Conservation (phyloP, 352 stramenopile species). For the Thalassiosira livingstoniorum region DNA sequence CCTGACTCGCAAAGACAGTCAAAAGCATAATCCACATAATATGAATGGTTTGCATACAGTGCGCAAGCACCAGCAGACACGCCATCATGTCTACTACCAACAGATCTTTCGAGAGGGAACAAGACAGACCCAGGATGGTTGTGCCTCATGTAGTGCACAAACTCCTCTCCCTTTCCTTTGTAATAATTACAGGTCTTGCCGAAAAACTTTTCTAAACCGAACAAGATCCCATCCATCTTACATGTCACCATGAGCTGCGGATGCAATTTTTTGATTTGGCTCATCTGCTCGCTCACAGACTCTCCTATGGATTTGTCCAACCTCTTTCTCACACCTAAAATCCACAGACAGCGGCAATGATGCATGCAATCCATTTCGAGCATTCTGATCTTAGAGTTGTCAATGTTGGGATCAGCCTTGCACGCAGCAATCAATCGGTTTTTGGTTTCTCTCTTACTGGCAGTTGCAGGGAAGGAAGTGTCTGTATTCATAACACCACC, state of each 20-base stretch:
- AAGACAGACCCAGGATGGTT: constrained; percentile 20
- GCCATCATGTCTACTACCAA: constrained; percentile 24
- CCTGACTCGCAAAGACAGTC: background rate
- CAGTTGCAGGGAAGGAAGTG: too few species aligned
- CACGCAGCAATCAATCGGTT: too few species aligned
- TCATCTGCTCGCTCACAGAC: too few species aligned
- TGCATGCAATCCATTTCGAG: too few species aligned
- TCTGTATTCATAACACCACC: too few species aligned
- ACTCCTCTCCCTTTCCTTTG: constrained; percentile 29
- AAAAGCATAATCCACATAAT: background rate
- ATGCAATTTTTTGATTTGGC: too few species aligned
- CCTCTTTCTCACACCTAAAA: too few species aligned
- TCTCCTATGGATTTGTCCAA: too few species aligned
- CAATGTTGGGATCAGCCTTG: too few species aligned
- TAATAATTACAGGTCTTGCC: constrained; percentile 19
- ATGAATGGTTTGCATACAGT: constrained; percentile 31
- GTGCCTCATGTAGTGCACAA: constrained; percentile 24
- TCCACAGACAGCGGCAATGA: too few species aligned
- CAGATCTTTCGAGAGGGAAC: constrained; percentile 12
- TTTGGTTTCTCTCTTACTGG: too few species aligned
- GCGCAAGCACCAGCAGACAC: constrained; percentile 7
- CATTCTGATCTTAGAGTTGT: too few species aligned
- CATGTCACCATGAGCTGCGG: background rate
- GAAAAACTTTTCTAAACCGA: constrained; percentile 28
- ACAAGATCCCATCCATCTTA: background rate